Evolutionary conservation across 805 yeast genomes (phyloP).

Genomic region (Hanseniaspora thailandica): DNA sequence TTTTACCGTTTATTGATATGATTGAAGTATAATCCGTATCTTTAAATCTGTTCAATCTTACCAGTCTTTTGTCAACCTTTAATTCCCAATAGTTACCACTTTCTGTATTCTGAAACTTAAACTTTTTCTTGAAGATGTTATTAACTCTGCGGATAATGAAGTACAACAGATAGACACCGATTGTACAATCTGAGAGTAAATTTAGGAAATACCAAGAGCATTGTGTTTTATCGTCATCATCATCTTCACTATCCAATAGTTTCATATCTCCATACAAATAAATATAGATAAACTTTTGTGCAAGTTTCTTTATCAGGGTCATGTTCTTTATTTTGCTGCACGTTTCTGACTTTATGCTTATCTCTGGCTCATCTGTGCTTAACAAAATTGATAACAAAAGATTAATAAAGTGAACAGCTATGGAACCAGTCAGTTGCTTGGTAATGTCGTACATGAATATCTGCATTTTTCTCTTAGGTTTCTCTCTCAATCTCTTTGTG

Average conservation of each 20-base stretch:
- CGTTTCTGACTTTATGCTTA: neutral
- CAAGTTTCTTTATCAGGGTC: neutral
- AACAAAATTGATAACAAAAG: slow-evolving; percentile 53
- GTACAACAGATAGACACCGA: slow-evolving; percentile 80
- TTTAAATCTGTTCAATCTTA: neutral
- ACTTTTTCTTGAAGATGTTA: slow-evolving; percentile 26
- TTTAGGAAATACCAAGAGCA: slow-evolving; percentile 93
- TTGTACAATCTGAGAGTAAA: slow-evolving; percentile 78
- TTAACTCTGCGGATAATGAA: slow-evolving; percentile 42
- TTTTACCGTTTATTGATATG: slow-evolving; percentile 7
- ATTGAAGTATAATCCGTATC: slow-evolving; percentile 10
- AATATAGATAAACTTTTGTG: neutral
- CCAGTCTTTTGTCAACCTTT: slow-evolving; percentile 8
- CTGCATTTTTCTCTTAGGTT: slow-evolving; percentile 76
- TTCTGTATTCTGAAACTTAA: slow-evolving; percentile 33
- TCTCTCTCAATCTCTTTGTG: slow-evolving; percentile 61
- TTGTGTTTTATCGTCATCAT: slow-evolving; percentile 47
- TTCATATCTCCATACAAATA: neutral
- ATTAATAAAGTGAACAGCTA: slow-evolving; percentile 72
- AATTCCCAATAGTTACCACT: slow-evolving; percentile 33
- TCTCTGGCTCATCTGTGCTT: slow-evolving; percentile 26
- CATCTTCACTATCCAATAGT: slow-evolving; percentile 16
- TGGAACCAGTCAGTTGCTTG: slow-evolving; percentile 79
- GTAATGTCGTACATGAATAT: slow-evolving; percentile 85
- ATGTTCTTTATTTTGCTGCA: slow-evolving; percentile 5